These are phyloP conservation scores for Murraya paniculata DNA, from an alignment of 345 rosid species.

Conservation along the genomic window DNA sequence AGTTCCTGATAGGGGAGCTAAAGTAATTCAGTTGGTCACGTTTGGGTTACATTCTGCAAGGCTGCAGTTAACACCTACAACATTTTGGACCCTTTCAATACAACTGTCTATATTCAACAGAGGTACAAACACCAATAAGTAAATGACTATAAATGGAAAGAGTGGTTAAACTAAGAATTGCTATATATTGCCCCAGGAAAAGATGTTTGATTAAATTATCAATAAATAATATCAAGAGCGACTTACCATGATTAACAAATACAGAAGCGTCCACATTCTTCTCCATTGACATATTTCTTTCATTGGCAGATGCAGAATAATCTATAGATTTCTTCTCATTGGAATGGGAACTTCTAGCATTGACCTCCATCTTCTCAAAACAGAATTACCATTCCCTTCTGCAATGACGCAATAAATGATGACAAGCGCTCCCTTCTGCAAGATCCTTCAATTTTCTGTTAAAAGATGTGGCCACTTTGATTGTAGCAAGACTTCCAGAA, in stretches of 20 bases:
- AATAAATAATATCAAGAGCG: not conserved
- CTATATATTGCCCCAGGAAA: not conserved
- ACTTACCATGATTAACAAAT: conserved; percentile 53
- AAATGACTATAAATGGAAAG: not conserved
- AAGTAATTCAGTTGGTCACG: not conserved
- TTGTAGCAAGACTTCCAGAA: conserved; percentile 11
- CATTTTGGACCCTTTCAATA: not conserved
- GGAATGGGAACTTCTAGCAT: conserved; percentile 31
- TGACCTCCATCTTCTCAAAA: conserved; percentile 29
- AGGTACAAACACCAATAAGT: not conserved
- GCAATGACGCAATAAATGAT: conserved; percentile 8
- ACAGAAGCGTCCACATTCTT: conserved; percentile 29
- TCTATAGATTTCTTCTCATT: conserved; percentile 34
- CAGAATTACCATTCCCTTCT: conserved; percentile 37
- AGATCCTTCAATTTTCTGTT: conserved; percentile 17
- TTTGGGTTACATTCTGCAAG: not conserved
- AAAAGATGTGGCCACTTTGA: conserved; percentile 15
- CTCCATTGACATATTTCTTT: conserved; percentile 28
- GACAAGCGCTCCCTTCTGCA: conserved; percentile 8
- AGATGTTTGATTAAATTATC: not conserved
- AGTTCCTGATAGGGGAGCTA: not conserved
- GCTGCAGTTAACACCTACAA: not conserved
- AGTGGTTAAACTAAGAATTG: not conserved
- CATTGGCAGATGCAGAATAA: conserved; percentile 28
- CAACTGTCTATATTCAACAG: not conserved